phyloP scores from a whole-genome alignment of 176 grass and related monocot species.

The Oryza coarctata region DNA sequence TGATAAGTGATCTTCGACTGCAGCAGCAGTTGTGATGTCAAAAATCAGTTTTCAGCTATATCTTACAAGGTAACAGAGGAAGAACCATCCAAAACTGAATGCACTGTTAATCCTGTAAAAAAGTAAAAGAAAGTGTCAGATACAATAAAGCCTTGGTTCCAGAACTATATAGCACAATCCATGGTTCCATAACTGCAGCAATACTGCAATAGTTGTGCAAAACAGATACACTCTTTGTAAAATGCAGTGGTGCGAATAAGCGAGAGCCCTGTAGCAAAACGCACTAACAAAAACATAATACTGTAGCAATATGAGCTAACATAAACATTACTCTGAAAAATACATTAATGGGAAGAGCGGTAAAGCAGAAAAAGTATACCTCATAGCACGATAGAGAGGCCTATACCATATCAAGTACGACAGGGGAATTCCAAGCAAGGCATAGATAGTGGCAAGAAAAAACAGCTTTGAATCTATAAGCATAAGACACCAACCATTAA shows the following conservation, averaged over 20 bases:
- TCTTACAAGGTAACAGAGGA: conserved; percentile 78
- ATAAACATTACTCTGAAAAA: not conserved
- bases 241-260: not conserved
- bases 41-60: conserved; percentile 13
- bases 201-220: not conserved
- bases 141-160: conserved; percentile 9
- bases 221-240: not conserved
- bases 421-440: conserved; percentile 80
- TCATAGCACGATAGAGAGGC: conserved; percentile 90
- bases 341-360: not conserved
- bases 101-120: conserved; percentile 77
- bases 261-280: not conserved
- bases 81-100: conserved; percentile 88
- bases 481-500: conserved; percentile 21
- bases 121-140: conserved; percentile 29
- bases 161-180: not conserved
- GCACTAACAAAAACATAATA: not conserved
- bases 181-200: not conserved
- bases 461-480: conserved; percentile 81
- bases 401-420: conserved; percentile 95
- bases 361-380: conserved; percentile 38
- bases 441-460: conserved; percentile 90
- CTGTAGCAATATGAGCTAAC: not conserved
- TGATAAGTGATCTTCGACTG: not conserved
- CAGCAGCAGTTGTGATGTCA: not conserved